Base-by-base conservation (phyloP, 2,329 filamentous ascomycete species). In the Septoria linicola region DNA sequence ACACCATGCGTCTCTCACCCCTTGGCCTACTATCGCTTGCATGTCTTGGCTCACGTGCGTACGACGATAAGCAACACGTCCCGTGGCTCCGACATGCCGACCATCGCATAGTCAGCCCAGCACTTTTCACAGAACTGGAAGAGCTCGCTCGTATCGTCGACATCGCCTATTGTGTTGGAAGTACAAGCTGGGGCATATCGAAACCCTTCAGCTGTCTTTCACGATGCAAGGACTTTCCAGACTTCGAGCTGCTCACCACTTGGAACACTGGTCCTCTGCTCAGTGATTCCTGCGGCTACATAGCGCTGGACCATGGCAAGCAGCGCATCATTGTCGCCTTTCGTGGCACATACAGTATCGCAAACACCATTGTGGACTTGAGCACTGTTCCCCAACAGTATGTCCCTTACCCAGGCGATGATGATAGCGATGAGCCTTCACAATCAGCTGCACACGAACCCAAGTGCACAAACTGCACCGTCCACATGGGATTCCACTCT, bases 101-200 rank as follows among this genome's bases (percentile, higher is more conserved):
- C 56, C 63, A 63, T 55, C 69, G 64, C 57, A 62, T 67, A 25
- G 68, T 93, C 49, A 84, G 87, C 3, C 65, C 72, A 21, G 64
- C 75, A 19, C 78, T 96, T 55, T 97, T 95, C 72, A 75, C 80
- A 52, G 84, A 88, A 14, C 82, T 99, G 11, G 90, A 96, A 70
- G 88, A 95, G 64, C 77, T 92, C 49, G 83, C 92, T n/a, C 85
- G 91, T 47, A 80, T 97, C 20, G 92, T 96, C 57, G 93, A 99
- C 68, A 93, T 97, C 53, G 78, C 89, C 41, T 97, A 97, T 72
- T 99, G 93, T 70, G 88, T 97, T 52, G 90, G 91, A 55, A 84
- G 80, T 4, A 85, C 87, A 0, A 91, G 90, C 8, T 80, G 95
- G 49, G 93, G 92, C 32, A 84, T 99, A 55, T 77, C 79, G 42